These are phyloP conservation scores for Solanum dulcamara DNA, from an alignment of 257 asterid genomes.

Conservation along the genomic window DNA sequence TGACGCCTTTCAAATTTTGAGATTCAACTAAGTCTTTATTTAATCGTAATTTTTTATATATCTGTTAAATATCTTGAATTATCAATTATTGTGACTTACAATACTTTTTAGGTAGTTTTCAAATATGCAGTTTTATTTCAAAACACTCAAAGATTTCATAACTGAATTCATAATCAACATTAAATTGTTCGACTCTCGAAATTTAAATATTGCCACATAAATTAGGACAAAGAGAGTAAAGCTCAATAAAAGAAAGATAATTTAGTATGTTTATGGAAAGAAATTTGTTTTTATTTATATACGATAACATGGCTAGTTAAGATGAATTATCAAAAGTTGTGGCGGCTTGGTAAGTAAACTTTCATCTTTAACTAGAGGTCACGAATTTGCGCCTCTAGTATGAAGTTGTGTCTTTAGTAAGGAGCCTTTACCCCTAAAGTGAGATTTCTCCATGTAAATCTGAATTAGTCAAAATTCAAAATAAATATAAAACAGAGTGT, in stretches of 20 bases:
- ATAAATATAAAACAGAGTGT: not conserved
- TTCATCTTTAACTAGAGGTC: no score
- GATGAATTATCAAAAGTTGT: no score
- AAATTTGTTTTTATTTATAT: not conserved
- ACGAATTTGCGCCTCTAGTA: not conserved
- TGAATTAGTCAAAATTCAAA: not conserved
- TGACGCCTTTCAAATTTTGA: no score
- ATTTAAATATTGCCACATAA: not conserved
- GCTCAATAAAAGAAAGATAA: not conserved
- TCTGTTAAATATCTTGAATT: not conserved
- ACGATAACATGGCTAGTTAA: not conserved
- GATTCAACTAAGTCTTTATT: not conserved
- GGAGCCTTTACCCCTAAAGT: no score
- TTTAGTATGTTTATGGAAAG: not conserved
- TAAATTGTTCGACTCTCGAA: not conserved
- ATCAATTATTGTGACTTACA: not conserved
- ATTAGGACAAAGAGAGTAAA: not conserved
- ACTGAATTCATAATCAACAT: not conserved
- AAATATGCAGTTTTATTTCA: not conserved
- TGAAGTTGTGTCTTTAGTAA: no score
- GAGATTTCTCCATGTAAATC: not conserved
- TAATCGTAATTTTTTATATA: no score
- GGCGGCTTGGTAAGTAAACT: no score
- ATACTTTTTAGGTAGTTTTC: not conserved
- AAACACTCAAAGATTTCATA: not conserved